A percentile compares a stretch with the other conserved stretches of the same genome.
These are phyloP conservation scores for Plasmodium vivax DNA, from an alignment of 169 alveolate species.

Conservation along the genomic window DNA sequence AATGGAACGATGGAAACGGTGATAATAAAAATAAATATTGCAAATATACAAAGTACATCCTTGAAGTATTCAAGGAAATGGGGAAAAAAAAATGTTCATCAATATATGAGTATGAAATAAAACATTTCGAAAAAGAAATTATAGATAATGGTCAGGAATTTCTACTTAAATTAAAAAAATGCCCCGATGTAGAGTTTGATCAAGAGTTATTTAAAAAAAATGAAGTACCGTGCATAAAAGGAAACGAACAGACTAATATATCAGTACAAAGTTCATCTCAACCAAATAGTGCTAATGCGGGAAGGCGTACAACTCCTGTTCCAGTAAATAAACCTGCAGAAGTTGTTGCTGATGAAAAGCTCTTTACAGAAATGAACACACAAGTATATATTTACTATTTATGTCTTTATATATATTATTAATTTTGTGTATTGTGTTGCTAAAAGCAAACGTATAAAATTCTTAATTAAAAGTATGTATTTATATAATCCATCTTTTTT, in stretches of 20 bases:
- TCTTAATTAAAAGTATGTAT: background rate
- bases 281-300: background rate
- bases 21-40: background rate
- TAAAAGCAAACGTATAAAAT: background rate
- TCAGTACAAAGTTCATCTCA: background rate
- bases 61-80: background rate
- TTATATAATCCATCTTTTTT: background rate
- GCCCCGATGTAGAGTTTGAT: background rate
- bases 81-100: background rate
- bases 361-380: background rate
- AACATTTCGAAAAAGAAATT: background rate
- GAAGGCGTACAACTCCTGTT: background rate
- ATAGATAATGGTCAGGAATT: background rate
- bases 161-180: background rate
- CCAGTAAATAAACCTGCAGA: background rate
- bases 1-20: background rate
- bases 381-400: background rate
- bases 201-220: background rate
- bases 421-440: background rate
- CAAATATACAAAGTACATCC: background rate
- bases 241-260: background rate
- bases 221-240: background rate
- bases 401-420: background rate
- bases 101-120: background rate
- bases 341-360: background rate